Conservation (phyloP, 2,329 filamentous ascomycete species). For the Calonectria leucothoes region DNA sequence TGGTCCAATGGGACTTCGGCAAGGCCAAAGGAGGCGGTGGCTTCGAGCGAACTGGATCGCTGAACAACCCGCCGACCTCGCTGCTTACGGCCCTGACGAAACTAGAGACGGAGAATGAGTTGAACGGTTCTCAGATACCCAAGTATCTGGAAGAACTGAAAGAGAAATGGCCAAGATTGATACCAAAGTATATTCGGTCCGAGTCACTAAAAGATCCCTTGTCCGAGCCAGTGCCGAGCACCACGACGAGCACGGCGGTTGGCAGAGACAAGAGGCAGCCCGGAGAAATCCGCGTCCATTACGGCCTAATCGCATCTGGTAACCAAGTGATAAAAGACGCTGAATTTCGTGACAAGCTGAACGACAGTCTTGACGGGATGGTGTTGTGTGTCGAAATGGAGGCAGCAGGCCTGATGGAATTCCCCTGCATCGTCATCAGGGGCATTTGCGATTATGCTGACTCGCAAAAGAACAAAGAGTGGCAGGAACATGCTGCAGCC, state of each 20-base stretch:
- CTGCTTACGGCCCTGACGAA: neutral
- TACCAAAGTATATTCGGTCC: constrained; percentile 3
- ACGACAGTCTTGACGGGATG: neutral
- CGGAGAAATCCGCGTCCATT: constrained; percentile 28
- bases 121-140: constrained; percentile 3
- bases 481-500: constrained; percentile 46
- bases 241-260: too few species aligned
- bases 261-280: too few species aligned
- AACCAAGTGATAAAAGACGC: constrained; percentile 38
- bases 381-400: constrained; percentile 42
- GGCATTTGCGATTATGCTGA: constrained; percentile 52
- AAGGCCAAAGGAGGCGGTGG: neutral
- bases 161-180: constrained; percentile 10
- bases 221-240: neutral
- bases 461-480: constrained; percentile 45
- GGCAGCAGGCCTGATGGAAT: constrained; percentile 44
- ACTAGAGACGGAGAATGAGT: neutral
- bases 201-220: neutral
- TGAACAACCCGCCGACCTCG: neutral
- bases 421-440: constrained; percentile 47
- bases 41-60: constrained; percentile 11
- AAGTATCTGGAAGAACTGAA: constrained; percentile 3
- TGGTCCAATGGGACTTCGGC: neutral
- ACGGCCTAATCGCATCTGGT: constrained; percentile 27
- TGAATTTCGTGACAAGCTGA: constrained; percentile 8